Base-by-base conservation (phyloP, 176 grass and related monocot genomes). In the Bromus sterilis region DNA sequence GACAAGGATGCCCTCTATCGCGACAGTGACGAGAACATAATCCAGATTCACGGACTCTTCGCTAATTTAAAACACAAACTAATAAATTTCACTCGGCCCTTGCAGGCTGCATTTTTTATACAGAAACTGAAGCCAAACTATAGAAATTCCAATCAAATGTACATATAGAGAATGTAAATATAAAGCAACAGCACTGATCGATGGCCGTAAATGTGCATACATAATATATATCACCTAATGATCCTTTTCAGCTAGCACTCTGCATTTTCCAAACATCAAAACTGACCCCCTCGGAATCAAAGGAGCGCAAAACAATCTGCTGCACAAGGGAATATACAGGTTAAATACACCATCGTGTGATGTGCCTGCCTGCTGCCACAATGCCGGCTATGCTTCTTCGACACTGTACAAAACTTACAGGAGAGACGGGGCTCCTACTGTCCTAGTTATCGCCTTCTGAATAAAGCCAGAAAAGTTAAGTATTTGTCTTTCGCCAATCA, bases 351-450 rank as follows among this genome's bases (percentile, higher is more conserved):
- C 49, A 41, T 3, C 26, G 21, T 56, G 12, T 29, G 71, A 76
- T 63, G 61, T 44, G 32, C 62, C 71, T 56, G 32, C 62, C 71
- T 64, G 78, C 21, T 82, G 60, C 36, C 23, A 42, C 33, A 71
- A 40, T 59, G 56, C 13, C 71, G 61, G 24, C 53, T 41, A 77
- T 35, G 78, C 24, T 30, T 71, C 24, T 30, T 71, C 14, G 65
- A 41, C 29, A 13, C 56, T 48, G n/a, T 74, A 64, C 26, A 70
- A 73, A 76, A 74, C 48, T 80, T 77, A 85, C 71, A 85, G 14
- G 77, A 69, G 71, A 80, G 12, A 69, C 44, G 40, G 40, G 29
- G 56, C 70, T 53, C 71, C 87, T 82, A 70, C 20, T 60, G 39
- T 33, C 25, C 5, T 81, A 77, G 14, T 23, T 33, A 64, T 51